Evolutionary conservation across 768 basidiomycete species (phyloP).

Genomic region (Arthromyces matolae): DNA sequence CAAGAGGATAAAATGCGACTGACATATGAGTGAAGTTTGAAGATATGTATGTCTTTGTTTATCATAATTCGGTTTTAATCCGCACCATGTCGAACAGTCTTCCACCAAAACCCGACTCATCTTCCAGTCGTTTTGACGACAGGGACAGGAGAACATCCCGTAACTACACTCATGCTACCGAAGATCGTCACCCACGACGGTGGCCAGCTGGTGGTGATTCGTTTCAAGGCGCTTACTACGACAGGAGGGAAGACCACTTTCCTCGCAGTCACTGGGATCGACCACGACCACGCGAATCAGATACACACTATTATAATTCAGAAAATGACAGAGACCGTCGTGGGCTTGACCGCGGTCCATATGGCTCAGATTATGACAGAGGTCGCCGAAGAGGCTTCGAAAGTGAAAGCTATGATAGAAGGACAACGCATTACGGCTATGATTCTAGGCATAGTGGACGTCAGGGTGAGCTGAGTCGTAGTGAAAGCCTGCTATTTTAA

Average conservation of each 20-base stretch:
- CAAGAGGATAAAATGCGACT: too few relatives aligned
- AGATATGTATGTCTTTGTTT: too few relatives aligned
- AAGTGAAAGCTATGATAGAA: constrained; percentile 12
- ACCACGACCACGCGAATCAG: constrained; percentile 12
- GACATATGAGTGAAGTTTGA: too few relatives aligned
- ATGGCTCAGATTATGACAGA: neutral
- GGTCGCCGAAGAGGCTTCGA: too few relatives aligned
- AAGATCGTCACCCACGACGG: constrained; percentile 10
- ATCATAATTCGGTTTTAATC: too few relatives aligned
- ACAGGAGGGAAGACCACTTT: constrained; percentile 21
- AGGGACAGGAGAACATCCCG: constrained; percentile 27
- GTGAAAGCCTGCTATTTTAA: neutral
- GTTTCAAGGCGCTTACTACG: constrained; percentile 27
- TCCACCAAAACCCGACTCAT: constrained; percentile 42
- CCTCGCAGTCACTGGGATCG: constrained; percentile 18
- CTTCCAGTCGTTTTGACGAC: too few relatives aligned
- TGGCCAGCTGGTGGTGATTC: constrained; percentile 24
- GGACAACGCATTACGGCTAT: constrained; percentile 14
- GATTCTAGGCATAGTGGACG: constrained; percentile 21
- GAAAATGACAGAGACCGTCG: constrained; percentile 20
- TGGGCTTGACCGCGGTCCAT: constrained; percentile 20
- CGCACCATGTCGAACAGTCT: too few relatives aligned
- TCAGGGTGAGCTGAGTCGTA: constrained; percentile 11
- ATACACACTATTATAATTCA: constrained; percentile 4
- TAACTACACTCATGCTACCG: constrained; percentile 18